phyloP scores from a whole-genome alignment of 306 rosid genomes.

The Senna tora region DNA sequence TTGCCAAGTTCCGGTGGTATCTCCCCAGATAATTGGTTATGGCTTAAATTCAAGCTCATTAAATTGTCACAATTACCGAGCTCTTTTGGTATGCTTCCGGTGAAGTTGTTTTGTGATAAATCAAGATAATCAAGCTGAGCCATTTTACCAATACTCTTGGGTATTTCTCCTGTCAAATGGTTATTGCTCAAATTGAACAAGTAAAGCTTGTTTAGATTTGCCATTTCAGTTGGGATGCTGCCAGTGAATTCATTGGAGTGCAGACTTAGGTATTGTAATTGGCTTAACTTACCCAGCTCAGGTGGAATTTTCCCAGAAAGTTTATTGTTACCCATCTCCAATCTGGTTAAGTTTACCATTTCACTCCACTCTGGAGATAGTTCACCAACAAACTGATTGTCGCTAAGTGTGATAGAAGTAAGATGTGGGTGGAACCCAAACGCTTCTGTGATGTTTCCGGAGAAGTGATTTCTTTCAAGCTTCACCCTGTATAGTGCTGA shows the following conservation, averaged over 20 bases:
- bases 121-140: constrained; percentile 44
- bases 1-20: constrained; percentile 61
- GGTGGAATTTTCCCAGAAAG: constrained; percentile 67
- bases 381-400: constrained; percentile 57
- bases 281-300: constrained; percentile 44
- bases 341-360: constrained; percentile 44
- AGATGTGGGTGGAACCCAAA: constrained; percentile 47
- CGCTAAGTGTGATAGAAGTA: constrained; percentile 32
- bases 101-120: constrained; percentile 55
- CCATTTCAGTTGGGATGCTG: constrained; percentile 54
- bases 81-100: constrained; percentile 52
- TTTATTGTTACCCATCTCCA: constrained; percentile 50
- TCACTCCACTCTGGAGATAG: constrained; percentile 61
- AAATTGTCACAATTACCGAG: constrained; percentile 36
- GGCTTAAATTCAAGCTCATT: constrained; percentile 54
- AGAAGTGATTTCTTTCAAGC: constrained; percentile 61
- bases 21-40: constrained; percentile 52
- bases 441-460: constrained; percentile 59
- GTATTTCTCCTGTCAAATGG: constrained; percentile 54
- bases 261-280: constrained; percentile 36
- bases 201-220: constrained; percentile 45
- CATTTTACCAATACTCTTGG: constrained; percentile 40
- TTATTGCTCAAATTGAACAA: constrained; percentile 57
- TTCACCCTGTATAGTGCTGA: constrained; percentile 43
- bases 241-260: constrained; percentile 51